phyloP scores from a whole-genome alignment of 345 rosid genomes.

The Lepidium sativum region DNA sequence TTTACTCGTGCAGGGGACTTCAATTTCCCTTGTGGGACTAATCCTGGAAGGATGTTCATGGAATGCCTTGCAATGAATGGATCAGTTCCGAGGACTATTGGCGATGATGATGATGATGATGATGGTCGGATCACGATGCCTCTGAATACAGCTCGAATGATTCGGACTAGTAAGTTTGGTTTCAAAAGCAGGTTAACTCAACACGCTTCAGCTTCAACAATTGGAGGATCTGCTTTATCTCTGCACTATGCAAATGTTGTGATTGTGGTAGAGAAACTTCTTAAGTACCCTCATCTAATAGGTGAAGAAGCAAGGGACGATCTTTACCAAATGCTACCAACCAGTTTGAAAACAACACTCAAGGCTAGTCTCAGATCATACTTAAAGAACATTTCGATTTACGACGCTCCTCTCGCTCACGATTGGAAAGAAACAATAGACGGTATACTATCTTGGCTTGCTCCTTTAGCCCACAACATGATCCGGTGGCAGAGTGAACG shows the following conservation, averaged over 20 bases:
- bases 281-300: constrained; percentile 81
- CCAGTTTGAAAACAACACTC: constrained; percentile 60
- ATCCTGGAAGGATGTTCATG: constrained; percentile 73
- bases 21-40: constrained; percentile 66
- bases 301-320: constrained; percentile 95
- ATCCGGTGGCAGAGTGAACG: constrained; percentile 94
- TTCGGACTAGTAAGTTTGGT: constrained; percentile 30
- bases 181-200: constrained; percentile 44
- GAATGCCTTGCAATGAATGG: constrained; percentile 77
- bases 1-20: constrained; percentile 50
- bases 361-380: constrained; percentile 65
- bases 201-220: constrained; percentile 54
- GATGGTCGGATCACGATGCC: constrained; percentile 33
- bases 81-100: constrained; percentile 42
- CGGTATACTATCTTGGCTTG: constrained; percentile 71
- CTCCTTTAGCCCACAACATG: constrained; percentile 92
- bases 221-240: constrained; percentile 90
- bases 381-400: constrained; percentile 70
- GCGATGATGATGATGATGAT: constrained; percentile 38
- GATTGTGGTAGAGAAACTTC: constrained; percentile 82
- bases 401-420: constrained; percentile 90
- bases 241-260: constrained; percentile 85
- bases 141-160: constrained; percentile 30
- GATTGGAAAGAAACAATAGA: constrained; percentile 89
- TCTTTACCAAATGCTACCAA: constrained; percentile 87